Conservation (phyloP, 129 eudicot species). For the Flaveria sonorensis region DNA sequence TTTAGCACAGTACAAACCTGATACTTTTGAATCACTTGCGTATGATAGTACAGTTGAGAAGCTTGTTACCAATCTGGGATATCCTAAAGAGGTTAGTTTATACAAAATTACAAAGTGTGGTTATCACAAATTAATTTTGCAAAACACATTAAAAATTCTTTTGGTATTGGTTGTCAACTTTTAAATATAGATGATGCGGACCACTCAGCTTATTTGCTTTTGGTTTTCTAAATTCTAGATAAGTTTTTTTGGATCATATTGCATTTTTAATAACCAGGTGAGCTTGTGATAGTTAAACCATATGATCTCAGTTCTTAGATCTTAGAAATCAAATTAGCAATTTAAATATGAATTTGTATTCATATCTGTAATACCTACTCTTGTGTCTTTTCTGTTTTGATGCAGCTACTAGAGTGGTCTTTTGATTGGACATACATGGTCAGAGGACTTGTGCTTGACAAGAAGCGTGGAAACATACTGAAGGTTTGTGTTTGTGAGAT, state of each 20-base stretch:
- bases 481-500: constrained; percentile 57
- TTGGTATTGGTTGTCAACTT: neutral
- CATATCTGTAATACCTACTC: constrained; percentile 4
- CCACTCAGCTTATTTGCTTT: constrained; percentile 16
- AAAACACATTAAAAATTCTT: neutral
- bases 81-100: constrained; percentile 78
- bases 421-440: constrained; percentile 98
- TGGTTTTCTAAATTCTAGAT: constrained; percentile 1
- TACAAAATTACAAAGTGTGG: neutral
- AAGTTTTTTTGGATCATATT: neutral
- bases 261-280: neutral
- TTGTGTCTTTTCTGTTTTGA: constrained; percentile 9
- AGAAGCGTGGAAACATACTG: constrained; percentile 91
- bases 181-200: neutral
- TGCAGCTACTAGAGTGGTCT: constrained; percentile 74
- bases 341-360: constrained; percentile 1
- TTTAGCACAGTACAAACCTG: constrained; percentile 87
- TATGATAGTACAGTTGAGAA: constrained; percentile 85
- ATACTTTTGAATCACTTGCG: constrained; percentile 96
- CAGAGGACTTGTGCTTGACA: constrained; percentile 93
- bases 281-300: neutral
- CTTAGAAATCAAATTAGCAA: neutral
- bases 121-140: constrained; percentile 1
- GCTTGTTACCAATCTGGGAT: constrained; percentile 78
- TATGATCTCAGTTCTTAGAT: constrained; percentile 7